A percentile compares a stretch with the other conserved stretches of the same genome.
Conservation (phyloP, 2,329 filamentous ascomycete genomes). For the Monascus ruber region DNA sequence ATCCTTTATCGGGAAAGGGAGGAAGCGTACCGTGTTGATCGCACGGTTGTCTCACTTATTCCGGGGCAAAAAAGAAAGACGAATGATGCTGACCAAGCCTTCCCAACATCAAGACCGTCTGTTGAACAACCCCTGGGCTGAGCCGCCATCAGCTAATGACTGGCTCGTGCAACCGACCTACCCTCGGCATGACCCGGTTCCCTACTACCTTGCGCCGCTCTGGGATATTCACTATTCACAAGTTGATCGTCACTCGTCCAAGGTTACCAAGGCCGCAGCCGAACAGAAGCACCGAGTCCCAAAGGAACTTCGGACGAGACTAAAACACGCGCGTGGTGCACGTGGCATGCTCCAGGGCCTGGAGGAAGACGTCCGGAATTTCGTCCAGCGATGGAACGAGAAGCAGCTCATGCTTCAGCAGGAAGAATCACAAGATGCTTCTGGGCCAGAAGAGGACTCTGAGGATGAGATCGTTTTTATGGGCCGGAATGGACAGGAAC, state of each 20-base stretch:
- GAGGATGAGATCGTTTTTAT: conserved; percentile 92
- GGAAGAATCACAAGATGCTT: conserved; percentile 35
- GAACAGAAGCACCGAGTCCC: conserved; percentile 47
- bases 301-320: conserved; percentile 64
- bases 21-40: no score
- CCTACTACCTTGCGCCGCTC: conserved; percentile 77
- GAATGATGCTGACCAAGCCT: not conserved
- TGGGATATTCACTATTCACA: conserved; percentile 57
- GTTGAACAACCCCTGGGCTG: conserved; percentile 71
- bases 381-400: conserved; percentile 52
- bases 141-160: conserved; percentile 71
- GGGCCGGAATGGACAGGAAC: conserved; percentile 55
- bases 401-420: conserved; percentile 38
- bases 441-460: conserved; percentile 36
- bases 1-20: no score
- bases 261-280: conserved; percentile 27
- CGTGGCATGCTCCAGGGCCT: conserved; percentile 70
- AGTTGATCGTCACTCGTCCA: conserved; percentile 25
- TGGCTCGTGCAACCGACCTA: conserved; percentile 77
- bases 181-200: conserved; percentile 58
- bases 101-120: conserved; percentile 55
- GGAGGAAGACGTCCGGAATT: conserved; percentile 71
- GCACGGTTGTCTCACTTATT: no score
- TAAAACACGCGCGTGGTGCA: conserved; percentile 70
- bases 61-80: no score